Conservation (phyloP, 495 filamentous ascomycete species). For the Immersiella caudata region DNA sequence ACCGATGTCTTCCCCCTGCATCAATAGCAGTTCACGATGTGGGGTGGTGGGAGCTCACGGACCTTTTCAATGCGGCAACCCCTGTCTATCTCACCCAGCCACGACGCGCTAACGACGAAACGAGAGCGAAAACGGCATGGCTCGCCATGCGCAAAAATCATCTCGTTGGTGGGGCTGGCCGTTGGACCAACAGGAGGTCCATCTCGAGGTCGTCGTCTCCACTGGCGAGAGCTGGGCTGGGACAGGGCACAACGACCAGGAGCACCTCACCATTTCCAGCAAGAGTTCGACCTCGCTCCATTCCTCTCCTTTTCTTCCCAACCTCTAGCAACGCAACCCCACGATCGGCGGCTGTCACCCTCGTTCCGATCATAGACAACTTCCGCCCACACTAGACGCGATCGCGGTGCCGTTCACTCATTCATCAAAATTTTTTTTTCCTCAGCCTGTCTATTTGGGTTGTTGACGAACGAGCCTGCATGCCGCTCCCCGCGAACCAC, state of each 20-base stretch:
- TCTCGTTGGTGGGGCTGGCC: not conserved
- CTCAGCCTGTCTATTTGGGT: not conserved
- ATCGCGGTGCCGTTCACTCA: not conserved
- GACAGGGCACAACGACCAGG: not conserved
- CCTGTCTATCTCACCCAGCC: not conserved
- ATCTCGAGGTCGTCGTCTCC: not conserved
- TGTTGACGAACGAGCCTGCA: not conserved
- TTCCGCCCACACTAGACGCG: not conserved
- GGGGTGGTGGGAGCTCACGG: not conserved
- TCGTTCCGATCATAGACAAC: not conserved
- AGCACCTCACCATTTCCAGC: not conserved
- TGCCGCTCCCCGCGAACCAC: constrained; percentile 11
- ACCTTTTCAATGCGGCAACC: not conserved
- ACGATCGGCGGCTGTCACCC: not conserved
- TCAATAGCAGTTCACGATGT: not conserved
- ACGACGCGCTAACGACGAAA: not conserved
- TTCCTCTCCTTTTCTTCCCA: not conserved
- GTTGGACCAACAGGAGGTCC: not conserved
- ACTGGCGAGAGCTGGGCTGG: not conserved
- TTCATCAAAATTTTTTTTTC: not conserved
- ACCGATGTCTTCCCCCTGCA: not conserved
- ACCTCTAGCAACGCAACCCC: not conserved
- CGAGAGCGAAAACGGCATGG: not conserved
- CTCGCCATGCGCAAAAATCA: not conserved
- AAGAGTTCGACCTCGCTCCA: not conserved